phyloP scores from a whole-genome alignment of 306 rosid species.

The Psophocarpus tetragonolobus region DNA sequence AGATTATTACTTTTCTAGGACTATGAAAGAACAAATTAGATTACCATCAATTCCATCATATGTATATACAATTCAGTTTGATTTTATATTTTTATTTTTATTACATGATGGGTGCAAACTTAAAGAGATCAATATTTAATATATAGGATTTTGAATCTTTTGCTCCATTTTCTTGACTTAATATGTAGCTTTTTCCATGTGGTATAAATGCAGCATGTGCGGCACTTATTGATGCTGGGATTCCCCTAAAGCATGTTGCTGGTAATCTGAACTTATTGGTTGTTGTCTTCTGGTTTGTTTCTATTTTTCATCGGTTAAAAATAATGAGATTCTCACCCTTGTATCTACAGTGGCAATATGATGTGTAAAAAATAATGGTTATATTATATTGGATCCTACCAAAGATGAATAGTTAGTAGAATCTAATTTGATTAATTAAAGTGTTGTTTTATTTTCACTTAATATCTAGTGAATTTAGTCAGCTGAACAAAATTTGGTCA shows the following conservation, averaged over 20 bases:
- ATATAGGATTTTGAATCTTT: slow-evolving; percentile 26
- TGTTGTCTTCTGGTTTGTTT: slow-evolving; percentile 27
- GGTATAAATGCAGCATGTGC: slow-evolving; percentile 95
- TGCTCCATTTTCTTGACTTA: slow-evolving; percentile 53
- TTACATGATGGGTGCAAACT: background rate
- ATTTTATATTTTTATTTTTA: slow-evolving; percentile 15
- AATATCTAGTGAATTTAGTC: too few species aligned
- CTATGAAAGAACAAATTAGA: slow-evolving; percentile 8
- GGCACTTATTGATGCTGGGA: slow-evolving; percentile 91
- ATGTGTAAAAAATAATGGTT: slow-evolving; percentile 69
- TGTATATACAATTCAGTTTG: background rate
- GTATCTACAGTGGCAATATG: slow-evolving; percentile 77
- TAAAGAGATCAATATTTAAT: background rate
- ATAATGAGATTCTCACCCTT: slow-evolving; percentile 38
- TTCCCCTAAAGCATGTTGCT: slow-evolving; percentile 90
- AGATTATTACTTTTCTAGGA: background rate
- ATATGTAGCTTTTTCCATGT: slow-evolving; percentile 81
- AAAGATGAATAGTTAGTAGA: slow-evolving; percentile 77
- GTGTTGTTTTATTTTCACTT: slow-evolving; percentile 3
- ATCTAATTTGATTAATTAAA: background rate
- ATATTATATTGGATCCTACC: slow-evolving; percentile 74
- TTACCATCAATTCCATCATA: background rate
- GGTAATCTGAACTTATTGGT: slow-evolving; percentile 52
- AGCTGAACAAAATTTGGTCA: too few species aligned
- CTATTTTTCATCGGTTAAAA: slow-evolving; percentile 15